Conservation (phyloP, 139 green algal genomes). For the Choricystis sp. region DNA sequence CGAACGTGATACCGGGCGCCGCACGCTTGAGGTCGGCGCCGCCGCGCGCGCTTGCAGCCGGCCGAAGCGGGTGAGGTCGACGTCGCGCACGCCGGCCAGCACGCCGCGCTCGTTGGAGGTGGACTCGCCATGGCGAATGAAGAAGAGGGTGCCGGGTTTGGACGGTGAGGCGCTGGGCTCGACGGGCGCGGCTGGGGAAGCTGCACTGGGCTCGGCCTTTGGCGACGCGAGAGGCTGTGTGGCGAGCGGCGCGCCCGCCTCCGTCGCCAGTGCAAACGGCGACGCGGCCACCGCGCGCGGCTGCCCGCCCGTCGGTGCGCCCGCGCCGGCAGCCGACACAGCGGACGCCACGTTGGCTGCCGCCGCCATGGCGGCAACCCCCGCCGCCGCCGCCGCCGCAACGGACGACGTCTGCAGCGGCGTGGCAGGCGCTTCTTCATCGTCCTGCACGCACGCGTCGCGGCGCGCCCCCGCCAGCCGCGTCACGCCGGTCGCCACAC, state of each 20-base stretch:
- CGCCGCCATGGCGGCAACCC: no score
- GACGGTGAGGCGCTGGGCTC: no score
- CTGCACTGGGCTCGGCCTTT: no score
- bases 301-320: no score
- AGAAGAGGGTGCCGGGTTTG: neutral
- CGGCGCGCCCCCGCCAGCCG: no score
- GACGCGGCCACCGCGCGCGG: neutral
- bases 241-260: no score
- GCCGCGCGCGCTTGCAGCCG: neutral
- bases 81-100: neutral
- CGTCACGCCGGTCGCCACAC: no score
- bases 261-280: neutral
- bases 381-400: no score
- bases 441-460: neutral
- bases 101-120: neutral
- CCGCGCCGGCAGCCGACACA: neutral
- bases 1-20: neutral
- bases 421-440: neutral
- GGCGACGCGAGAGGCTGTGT: no score
- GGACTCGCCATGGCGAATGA: neutral
- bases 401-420: neutral
- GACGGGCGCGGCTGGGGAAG: no score
- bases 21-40: conserved; percentile 4
- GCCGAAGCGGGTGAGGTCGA: neutral
- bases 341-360: neutral